Percentiles rank a stretch among this genome's conserved stretches.
Evolutionary conservation across 345 rosid genomes (phyloP).

Genomic region (Citrus glauca): DNA sequence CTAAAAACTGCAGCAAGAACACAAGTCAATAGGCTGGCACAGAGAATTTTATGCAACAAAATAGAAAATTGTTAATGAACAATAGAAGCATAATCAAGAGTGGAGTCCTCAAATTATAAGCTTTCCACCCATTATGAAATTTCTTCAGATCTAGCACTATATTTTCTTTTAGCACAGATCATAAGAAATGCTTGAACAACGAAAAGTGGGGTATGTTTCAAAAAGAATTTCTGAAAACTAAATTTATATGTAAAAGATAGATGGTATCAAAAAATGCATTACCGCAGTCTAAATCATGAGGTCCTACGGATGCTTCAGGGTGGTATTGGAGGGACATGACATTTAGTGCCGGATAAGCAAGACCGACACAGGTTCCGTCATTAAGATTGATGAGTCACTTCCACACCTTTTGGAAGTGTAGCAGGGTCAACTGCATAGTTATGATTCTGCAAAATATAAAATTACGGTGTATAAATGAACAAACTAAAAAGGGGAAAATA

Average conservation of each 20-base stretch:
- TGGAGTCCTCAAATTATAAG: too few species aligned
- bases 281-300: slow-evolving; percentile 89
- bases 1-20: slow-evolving; percentile 38
- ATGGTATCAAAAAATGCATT: slow-evolving; percentile 10
- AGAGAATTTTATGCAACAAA: neutral
- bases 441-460: slow-evolving; percentile 64
- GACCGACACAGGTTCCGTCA: slow-evolving; percentile 94
- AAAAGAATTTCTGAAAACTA: neutral
- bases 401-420: slow-evolving; percentile 81
- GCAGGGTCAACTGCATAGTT: slow-evolving; percentile 94
- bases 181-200: neutral
- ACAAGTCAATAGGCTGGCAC: neutral
- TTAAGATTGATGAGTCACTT: slow-evolving; percentile 94
- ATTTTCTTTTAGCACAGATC: neutral
- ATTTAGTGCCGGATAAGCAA: slow-evolving; percentile 67
- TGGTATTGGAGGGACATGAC: slow-evolving; percentile 93
- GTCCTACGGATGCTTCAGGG: slow-evolving; percentile 97
- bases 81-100: neutral
- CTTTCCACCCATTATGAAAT: neutral
- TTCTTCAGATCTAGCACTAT: neutral
- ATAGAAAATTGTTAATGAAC: neutral
- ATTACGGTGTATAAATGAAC: slow-evolving; percentile 1
- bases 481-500: neutral
- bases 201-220: neutral
- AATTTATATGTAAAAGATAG: neutral